A percentile compares a stretch with the other conserved stretches of the same genome.
phyloP scores from a whole-genome alignment of 202 grass and related monocot species.

The Setaria viridis region DNA sequence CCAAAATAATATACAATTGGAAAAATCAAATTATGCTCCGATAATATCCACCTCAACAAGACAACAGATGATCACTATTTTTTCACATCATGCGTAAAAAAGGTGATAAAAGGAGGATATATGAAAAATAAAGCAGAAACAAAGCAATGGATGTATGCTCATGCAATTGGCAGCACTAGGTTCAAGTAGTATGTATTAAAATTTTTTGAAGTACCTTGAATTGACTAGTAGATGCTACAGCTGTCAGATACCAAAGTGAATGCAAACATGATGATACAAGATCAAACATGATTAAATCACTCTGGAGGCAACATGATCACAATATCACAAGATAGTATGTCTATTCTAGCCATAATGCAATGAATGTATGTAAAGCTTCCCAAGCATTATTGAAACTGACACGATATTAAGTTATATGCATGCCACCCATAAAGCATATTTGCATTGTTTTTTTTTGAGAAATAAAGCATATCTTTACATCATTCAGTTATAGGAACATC shows the following conservation, averaged over 20 bases:
- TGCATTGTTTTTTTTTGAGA: neutral
- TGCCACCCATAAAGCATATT: neutral
- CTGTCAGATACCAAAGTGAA: slow-evolving; percentile 10
- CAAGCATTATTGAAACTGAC: neutral
- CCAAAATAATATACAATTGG: slow-evolving; percentile 21
- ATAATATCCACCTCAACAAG: no score
- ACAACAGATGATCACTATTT: neutral
- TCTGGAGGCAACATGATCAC: neutral
- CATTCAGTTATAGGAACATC: neutral
- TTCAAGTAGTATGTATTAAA: slow-evolving; percentile 14
- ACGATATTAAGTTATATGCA: neutral
- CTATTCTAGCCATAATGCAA: neutral
- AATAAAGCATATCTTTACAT: neutral
- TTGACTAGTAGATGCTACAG: neutral
- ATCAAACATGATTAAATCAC: neutral
- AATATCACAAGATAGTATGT: neutral
- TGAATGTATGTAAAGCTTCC: neutral
- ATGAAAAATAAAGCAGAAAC: neutral
- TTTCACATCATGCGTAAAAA: neutral
- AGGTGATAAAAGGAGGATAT: slow-evolving; percentile 11
- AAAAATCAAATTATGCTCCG: no score
- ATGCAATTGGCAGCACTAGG: slow-evolving; percentile 19
- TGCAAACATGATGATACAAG: slow-evolving; percentile 10
- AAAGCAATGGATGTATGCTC: slow-evolving; percentile 1
- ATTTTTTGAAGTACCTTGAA: slow-evolving; percentile 5